Percentiles rank a stretch among this genome's conserved stretches.
Conservation (phyloP, 2,329 filamentous ascomycete species). For the Biscogniauxia marginata region DNA sequence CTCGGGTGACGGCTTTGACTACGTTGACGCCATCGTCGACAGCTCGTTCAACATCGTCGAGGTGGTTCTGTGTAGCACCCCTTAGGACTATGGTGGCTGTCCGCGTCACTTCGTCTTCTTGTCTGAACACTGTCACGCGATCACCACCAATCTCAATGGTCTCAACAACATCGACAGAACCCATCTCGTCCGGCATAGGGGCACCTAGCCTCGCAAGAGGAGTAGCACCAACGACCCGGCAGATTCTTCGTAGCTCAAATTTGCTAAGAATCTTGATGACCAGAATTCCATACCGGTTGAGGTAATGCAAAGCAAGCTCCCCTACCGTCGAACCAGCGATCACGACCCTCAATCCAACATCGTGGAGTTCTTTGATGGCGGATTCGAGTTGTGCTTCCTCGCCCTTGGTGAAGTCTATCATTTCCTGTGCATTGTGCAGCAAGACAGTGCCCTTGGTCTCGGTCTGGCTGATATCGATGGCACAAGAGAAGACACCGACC, state of each 20-base stretch:
- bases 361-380: slow-evolving; percentile 91
- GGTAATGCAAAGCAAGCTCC: slow-evolving; percentile 93
- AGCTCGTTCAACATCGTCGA: slow-evolving; percentile 94
- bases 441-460: slow-evolving; percentile 99
- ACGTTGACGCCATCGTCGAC: slow-evolving; percentile 98
- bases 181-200: slow-evolving; percentile 99
- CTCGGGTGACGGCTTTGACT: slow-evolving; percentile 95
- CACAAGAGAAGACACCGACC: slow-evolving; percentile 94
- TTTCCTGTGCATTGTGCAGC: slow-evolving; percentile 95
- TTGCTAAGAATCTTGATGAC: slow-evolving; percentile 97
- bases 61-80: slow-evolving; percentile 95
- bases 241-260: slow-evolving; percentile 92
- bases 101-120: slow-evolving; percentile 88
- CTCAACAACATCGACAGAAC: slow-evolving; percentile 89
- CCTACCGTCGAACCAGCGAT: slow-evolving; percentile 92
- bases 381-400: slow-evolving; percentile 91
- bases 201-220: slow-evolving; percentile 94
- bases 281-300: slow-evolving; percentile 95
- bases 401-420: slow-evolving; percentile 97
- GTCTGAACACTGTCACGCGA: slow-evolving; percentile 95
- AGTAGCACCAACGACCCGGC: slow-evolving; percentile 93
- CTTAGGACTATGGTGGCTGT: slow-evolving; percentile 93
- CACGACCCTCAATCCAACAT: slow-evolving; percentile 88
- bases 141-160: slow-evolving; percentile 97
- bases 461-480: slow-evolving; percentile 92